These are phyloP conservation scores for Ceratobasidium sp. DNA, from an alignment of 1,284 basidiomycete genomes.

Conservation along the genomic window DNA sequence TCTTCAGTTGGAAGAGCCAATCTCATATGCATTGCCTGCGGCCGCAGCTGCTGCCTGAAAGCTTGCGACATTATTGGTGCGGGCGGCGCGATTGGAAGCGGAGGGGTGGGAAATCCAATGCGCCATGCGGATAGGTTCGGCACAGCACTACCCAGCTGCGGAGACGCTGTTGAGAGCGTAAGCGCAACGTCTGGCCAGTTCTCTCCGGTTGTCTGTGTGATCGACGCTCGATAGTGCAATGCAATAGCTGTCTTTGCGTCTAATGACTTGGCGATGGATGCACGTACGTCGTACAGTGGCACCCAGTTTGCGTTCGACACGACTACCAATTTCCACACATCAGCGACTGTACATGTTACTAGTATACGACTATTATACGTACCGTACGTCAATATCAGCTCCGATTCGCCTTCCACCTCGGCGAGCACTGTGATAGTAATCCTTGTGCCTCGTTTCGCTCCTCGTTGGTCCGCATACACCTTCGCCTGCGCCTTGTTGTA, in stretches of 20 bases:
- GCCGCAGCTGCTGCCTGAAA: too few relatives aligned
- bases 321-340: constrained; percentile 36
- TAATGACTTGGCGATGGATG: constrained; percentile 55
- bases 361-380: constrained; percentile 30
- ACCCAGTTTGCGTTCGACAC: constrained; percentile 52
- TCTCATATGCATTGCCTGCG: not conserved
- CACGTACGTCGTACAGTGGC: constrained; percentile 53
- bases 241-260: constrained; percentile 43
- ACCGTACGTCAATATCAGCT: constrained; percentile 20
- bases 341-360: constrained; percentile 43
- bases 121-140: constrained; percentile 47
- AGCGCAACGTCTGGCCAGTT: constrained; percentile 51
- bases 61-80: too few relatives aligned
- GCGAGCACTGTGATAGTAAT: constrained; percentile 49
- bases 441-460: constrained; percentile 47
- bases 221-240: constrained; percentile 53
- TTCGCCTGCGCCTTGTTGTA: constrained; percentile 40
- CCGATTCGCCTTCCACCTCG: constrained; percentile 46
- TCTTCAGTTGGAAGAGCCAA: too few relatives aligned
- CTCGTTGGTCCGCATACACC: constrained; percentile 44
- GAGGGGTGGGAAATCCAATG: constrained; percentile 34
- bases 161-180: constrained; percentile 51
- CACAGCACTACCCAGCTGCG: constrained; percentile 49
- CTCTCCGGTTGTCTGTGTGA: constrained; percentile 52
- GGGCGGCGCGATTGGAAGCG: too few relatives aligned